Percentiles rank a stretch among this genome's conserved stretches.
phyloP scores from a whole-genome alignment of 2,329 filamentous ascomycete genomes.

The Botryosphaeria agaves region DNA sequence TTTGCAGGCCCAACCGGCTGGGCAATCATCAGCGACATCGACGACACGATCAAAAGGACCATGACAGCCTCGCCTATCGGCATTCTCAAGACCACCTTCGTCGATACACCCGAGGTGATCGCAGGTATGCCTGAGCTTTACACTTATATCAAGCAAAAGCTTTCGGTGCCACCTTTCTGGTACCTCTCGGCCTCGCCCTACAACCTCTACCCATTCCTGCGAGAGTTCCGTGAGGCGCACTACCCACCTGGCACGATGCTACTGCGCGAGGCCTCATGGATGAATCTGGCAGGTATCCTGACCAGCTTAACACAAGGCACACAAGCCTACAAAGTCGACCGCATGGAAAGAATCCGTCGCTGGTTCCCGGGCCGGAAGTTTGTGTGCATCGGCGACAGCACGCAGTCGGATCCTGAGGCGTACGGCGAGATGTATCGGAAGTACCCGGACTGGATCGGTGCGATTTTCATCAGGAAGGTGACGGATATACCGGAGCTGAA shows the following conservation, averaged over 20 bases:
- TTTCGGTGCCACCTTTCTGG: slow-evolving; percentile 59
- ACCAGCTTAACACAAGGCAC: slow-evolving; percentile 65
- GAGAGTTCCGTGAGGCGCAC: slow-evolving; percentile 49
- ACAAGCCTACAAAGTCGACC: slow-evolving; percentile 68
- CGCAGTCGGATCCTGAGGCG: slow-evolving; percentile 77
- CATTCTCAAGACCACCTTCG: slow-evolving; percentile 71
- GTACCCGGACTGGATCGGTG: slow-evolving; percentile 58
- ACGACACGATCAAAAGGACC: slow-evolving; percentile 91
- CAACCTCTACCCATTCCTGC: slow-evolving; percentile 80
- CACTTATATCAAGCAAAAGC: slow-evolving; percentile 37
- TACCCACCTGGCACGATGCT: slow-evolving; percentile 70
- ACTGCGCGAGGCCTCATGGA: slow-evolving; percentile 72
- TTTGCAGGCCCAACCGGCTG: slow-evolving; percentile 66
- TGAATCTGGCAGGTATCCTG: slow-evolving; percentile 65
- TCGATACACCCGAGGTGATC: slow-evolving; percentile 53
- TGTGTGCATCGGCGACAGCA: slow-evolving; percentile 78
- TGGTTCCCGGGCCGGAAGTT: slow-evolving; percentile 70
- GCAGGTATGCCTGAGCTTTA: slow-evolving; percentile 78
- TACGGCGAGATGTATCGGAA: slow-evolving; percentile 63
- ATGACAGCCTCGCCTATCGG: slow-evolving; percentile 63
- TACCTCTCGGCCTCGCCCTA: slow-evolving; percentile 91
- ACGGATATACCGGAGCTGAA: slow-evolving; percentile 41
- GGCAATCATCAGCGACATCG: slow-evolving; percentile 76
- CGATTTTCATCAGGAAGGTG: slow-evolving; percentile 76
- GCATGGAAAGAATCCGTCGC: slow-evolving; percentile 57